phyloP scores from a whole-genome alignment of 1,139 yeast species.

The Yamadazyma dendronema region DNA sequence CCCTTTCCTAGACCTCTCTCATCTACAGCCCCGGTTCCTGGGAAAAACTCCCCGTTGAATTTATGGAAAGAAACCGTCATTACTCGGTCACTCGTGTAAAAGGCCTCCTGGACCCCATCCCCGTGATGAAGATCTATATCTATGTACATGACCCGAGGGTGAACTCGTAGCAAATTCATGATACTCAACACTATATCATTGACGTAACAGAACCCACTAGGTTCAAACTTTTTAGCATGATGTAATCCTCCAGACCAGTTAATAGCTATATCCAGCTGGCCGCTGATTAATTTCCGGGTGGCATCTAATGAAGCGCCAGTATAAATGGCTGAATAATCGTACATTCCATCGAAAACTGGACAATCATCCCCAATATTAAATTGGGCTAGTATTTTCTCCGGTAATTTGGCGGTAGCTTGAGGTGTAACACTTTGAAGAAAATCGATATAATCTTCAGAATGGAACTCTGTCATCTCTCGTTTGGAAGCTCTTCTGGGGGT shows the following conservation, averaged over 20 bases:
- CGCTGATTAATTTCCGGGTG: constrained; percentile 87
- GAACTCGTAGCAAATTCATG: constrained; percentile 82
- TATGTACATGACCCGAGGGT: constrained; percentile 91
- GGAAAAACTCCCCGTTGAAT: constrained; percentile 92
- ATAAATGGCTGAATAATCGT: constrained; percentile 89
- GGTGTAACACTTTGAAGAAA: constrained; percentile 83
- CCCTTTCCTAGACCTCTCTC: constrained; percentile 91
- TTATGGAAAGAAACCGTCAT: constrained; percentile 98
- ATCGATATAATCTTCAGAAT: constrained; percentile 82
- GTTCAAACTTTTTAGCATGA: constrained; percentile 94
- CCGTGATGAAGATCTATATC: constrained; percentile 98
- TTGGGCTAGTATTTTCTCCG: constrained; percentile 57
- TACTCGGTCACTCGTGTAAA: constrained; percentile 92
- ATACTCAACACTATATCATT: constrained; percentile 73
- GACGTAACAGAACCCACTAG: constrained; percentile 93
- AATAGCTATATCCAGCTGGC: constrained; percentile 92
- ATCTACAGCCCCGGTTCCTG: constrained; percentile 90
- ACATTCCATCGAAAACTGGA: constrained; percentile 94
- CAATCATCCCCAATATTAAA: constrained; percentile 97
- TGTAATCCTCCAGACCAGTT: constrained; percentile 98
- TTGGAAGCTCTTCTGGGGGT: constrained; percentile 79
- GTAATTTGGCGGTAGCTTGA: constrained; percentile 61
- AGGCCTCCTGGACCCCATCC: constrained; percentile 98
- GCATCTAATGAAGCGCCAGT: constrained; percentile 99
- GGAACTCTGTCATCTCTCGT: constrained; percentile 77